Conservation (phyloP, 441 rosid genomes). For the Jatropha multifida region DNA sequence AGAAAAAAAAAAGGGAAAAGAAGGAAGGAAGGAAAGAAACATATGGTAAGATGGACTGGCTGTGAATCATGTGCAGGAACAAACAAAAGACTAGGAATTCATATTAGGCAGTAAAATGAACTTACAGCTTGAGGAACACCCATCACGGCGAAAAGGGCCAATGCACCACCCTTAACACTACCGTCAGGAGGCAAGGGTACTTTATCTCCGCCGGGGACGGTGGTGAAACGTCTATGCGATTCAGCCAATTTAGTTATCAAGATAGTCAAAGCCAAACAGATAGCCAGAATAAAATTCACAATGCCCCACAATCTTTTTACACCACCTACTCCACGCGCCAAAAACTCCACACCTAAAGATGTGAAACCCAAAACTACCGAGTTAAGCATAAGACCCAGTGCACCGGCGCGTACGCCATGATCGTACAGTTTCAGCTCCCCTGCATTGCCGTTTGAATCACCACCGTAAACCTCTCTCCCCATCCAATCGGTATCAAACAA, state of each 20-base stretch:
- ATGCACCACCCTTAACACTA: conserved; percentile 51
- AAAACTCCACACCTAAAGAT: conserved; percentile 49
- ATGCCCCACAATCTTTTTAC: conserved; percentile 67
- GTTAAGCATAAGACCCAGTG: conserved; percentile 75
- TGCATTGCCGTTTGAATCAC: conserved; percentile 36
- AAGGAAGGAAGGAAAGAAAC: too few relatives aligned
- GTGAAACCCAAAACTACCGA: conserved; percentile 54
- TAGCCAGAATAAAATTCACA: conserved; percentile 59
- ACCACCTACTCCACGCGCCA: conserved; percentile 51
- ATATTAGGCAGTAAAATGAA: background rate
- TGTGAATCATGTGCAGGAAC: background rate
- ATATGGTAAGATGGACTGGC: too few relatives aligned
- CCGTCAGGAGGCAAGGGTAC: conserved; percentile 40
- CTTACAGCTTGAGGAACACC: conserved; percentile 85
- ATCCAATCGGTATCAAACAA: conserved; percentile 92
- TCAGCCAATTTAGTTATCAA: conserved; percentile 60
- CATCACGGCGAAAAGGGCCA: conserved; percentile 57
- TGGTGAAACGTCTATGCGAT: conserved; percentile 32
- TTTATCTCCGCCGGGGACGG: conserved; percentile 21
- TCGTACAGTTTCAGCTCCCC: conserved; percentile 41
- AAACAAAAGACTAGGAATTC: background rate
- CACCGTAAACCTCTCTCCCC: conserved; percentile 91
- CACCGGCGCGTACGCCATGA: conserved; percentile 64
- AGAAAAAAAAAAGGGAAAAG: too few relatives aligned
- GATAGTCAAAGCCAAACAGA: conserved; percentile 49